Evolutionary conservation across 805 yeast genomes (phyloP).

Genomic region (Kazachstania psychrophila): DNA sequence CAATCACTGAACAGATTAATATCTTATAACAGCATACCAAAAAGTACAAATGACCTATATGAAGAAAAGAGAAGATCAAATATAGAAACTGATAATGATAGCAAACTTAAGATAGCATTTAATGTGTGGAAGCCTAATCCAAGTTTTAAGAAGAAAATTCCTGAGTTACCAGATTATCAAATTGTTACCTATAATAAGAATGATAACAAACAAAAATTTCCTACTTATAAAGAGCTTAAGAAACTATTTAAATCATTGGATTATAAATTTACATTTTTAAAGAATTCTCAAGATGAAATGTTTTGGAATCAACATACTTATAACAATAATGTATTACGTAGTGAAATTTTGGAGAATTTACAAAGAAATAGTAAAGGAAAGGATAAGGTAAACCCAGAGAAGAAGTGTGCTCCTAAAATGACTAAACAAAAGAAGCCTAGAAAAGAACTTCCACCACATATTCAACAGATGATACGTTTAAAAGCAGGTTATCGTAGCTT

Average conservation of each 20-base stretch:
- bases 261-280: constrained; percentile 27
- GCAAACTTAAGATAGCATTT: constrained; percentile 35
- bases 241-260: constrained; percentile 27
- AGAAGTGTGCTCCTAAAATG: background rate
- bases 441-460: constrained; percentile 11
- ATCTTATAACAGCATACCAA: constrained; percentile 14
- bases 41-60: constrained; percentile 9
- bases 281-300: constrained; percentile 16
- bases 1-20: constrained; percentile 24
- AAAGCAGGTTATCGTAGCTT: constrained; percentile 47
- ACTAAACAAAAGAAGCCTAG: constrained; percentile 16
- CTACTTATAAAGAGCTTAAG: constrained; percentile 37
- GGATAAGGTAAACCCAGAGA: constrained; percentile 6
- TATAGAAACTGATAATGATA: constrained; percentile 1
- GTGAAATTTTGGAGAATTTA: constrained; percentile 4
- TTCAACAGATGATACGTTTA: constrained; percentile 33
- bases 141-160: constrained; percentile 56
- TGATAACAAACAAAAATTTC: constrained; percentile 33
- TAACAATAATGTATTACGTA: constrained; percentile 9
- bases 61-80: background rate
- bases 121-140: constrained; percentile 81
- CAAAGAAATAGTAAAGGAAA: constrained; percentile 1
- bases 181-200: constrained; percentile 48
- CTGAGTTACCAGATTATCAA: constrained; percentile 69
- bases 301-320: constrained; percentile 18